Conservation (phyloP, 352 stramenopile genomes). For the Pythium apleroticum region DNA sequence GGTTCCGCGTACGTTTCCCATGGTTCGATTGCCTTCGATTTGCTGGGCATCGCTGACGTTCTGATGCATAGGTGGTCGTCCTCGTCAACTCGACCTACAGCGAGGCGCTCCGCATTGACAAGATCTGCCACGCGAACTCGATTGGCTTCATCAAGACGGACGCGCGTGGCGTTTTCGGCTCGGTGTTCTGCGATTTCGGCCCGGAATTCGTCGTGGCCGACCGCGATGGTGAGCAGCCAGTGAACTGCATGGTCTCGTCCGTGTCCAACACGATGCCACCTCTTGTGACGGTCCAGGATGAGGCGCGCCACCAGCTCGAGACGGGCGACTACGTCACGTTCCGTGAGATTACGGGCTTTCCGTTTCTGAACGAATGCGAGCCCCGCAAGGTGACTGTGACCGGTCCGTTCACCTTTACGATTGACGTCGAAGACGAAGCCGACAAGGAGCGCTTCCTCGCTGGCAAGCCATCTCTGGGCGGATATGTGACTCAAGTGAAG, state of each 20-base stretch:
- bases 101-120: slow-evolving; percentile 74
- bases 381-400: slow-evolving; percentile 76
- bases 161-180: slow-evolving; percentile 92
- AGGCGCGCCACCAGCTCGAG: slow-evolving; percentile 96
- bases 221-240: slow-evolving; percentile 91
- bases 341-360: slow-evolving; percentile 92
- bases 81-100: slow-evolving; percentile 78
- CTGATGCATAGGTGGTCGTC: slow-evolving; percentile 65
- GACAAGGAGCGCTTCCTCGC: slow-evolving; percentile 69
- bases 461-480: slow-evolving; percentile 65
- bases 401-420: slow-evolving; percentile 97
- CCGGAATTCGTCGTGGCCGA: slow-evolving; percentile 94
- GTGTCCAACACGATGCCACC: slow-evolving; percentile 83
- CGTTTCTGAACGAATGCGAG: slow-evolving; percentile 80
- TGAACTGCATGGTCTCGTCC: slow-evolving; percentile 93
- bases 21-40: background rate
- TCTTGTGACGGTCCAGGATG: slow-evolving; percentile 97
- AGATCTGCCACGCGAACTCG: slow-evolving; percentile 79
- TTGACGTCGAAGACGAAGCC: slow-evolving; percentile 78
- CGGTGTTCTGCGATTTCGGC: slow-evolving; percentile 98
- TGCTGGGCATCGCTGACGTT: background rate
- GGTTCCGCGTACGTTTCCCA: slow-evolving; percentile 61
- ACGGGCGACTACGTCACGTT: slow-evolving; percentile 97
- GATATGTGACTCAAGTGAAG: slow-evolving; percentile 96
- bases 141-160: slow-evolving; percentile 94